Evolutionary conservation across 225 moss, liverwort and hornwort species (phyloP).

Genomic region (Antitrichia curtipendula): DNA sequence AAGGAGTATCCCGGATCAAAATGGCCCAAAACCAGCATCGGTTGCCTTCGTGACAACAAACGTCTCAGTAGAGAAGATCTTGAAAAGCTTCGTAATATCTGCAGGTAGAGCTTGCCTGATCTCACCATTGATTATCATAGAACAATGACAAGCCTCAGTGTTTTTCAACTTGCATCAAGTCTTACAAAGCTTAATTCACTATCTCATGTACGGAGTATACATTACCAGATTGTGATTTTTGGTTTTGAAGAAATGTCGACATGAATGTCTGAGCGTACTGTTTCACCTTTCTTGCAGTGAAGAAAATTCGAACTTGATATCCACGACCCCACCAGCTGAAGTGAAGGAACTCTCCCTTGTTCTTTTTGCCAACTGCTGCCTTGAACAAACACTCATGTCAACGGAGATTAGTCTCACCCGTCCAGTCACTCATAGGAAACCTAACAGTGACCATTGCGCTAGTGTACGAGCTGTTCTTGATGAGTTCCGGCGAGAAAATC

Average conservation of each 20-base stretch:
- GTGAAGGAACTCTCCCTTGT: constrained; percentile 66
- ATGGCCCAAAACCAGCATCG: constrained; percentile 93
- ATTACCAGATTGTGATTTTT: neutral
- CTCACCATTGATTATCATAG: neutral
- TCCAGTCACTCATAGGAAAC: constrained; percentile 19
- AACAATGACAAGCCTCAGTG: neutral
- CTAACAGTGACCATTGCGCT: constrained; percentile 17
- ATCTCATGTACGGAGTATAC: neutral
- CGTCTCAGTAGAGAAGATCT: constrained; percentile 58
- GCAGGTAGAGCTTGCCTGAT: constrained; percentile 33
- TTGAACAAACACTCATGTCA: constrained; percentile 50
- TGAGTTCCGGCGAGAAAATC: constrained; percentile 58
- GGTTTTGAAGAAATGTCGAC: neutral
- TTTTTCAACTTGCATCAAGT: neutral
- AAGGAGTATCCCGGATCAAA: constrained; percentile 81
- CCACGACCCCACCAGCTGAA: constrained; percentile 15
- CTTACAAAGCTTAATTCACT: neutral
- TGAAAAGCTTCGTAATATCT: constrained; percentile 43
- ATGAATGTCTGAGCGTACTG: neutral
- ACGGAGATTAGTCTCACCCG: constrained; percentile 38
- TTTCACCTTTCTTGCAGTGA: constrained; percentile 36
- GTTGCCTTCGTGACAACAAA: constrained; percentile 62
- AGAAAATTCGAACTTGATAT: constrained; percentile 39
- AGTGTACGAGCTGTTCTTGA: constrained; percentile 49
- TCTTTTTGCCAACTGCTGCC: constrained; percentile 56